These are phyloP conservation scores for Aspergillus tamarii DNA, from an alignment of 2,329 filamentous ascomycete genomes.

Conservation along the genomic window DNA sequence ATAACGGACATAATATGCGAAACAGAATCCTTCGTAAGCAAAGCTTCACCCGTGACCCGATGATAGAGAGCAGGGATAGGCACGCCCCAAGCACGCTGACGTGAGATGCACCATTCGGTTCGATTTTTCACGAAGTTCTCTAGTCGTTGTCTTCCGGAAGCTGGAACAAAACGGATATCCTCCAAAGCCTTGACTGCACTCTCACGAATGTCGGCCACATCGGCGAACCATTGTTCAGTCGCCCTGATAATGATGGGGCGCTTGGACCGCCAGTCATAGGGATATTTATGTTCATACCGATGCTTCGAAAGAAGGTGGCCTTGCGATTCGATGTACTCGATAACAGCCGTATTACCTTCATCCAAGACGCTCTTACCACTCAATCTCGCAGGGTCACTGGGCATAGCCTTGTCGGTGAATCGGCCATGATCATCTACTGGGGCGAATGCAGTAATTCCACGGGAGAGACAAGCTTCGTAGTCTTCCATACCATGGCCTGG, in stretches of 20 bases:
- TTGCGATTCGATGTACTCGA: slow-evolving; percentile 67
- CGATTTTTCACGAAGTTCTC: slow-evolving; percentile 84
- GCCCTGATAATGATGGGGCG: slow-evolving; percentile 86
- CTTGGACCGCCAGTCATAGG: slow-evolving; percentile 97
- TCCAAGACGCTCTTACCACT: slow-evolving; percentile 72
- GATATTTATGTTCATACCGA: slow-evolving; percentile 85
- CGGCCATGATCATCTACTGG: slow-evolving; percentile 80
- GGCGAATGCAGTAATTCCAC: slow-evolving; percentile 74
- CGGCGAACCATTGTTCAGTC: slow-evolving; percentile 97
- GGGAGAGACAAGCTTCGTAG: slow-evolving; percentile 75
- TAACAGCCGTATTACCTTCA: slow-evolving; percentile 69
- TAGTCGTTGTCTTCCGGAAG: slow-evolving; percentile 71
- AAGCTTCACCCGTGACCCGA: slow-evolving; percentile 66
- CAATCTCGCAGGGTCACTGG: slow-evolving; percentile 68
- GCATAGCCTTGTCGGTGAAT: slow-evolving; percentile 80
- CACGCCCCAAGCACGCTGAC: slow-evolving; percentile 94
- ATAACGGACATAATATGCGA: slow-evolving; percentile 83
- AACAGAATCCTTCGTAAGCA: slow-evolving; percentile 79
- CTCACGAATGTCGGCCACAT: slow-evolving; percentile 80
- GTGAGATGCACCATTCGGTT: slow-evolving; percentile 97
- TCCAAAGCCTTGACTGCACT: slow-evolving; percentile 71
- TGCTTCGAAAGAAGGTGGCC: slow-evolving; percentile 69
- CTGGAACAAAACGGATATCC: slow-evolving; percentile 76
- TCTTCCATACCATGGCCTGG: slow-evolving; percentile 97
- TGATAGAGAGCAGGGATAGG: slow-evolving; percentile 91